Base-by-base conservation (phyloP, 805 yeast genomes). In the Saturnispora kantuleensis region DNA sequence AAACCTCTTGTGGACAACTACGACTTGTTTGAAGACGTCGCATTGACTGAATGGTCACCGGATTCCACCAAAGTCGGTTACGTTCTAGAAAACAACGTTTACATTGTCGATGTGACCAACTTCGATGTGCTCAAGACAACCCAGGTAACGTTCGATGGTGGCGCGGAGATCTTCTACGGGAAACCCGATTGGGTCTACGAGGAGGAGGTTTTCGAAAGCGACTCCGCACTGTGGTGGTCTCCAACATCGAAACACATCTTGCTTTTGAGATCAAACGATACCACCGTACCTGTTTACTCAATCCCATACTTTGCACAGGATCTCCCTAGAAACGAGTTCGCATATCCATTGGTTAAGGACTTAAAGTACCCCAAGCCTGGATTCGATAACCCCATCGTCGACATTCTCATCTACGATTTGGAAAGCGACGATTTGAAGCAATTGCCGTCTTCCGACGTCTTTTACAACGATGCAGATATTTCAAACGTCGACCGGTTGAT, bases 151-250 rank as follows among this genome's bases (percentile, higher is more conserved):
- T 48, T 49, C 35, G 93, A 84, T 55, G 95, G 95, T 12, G 78
- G 79, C 31, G 71, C 68, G 1, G 71, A 76, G 50, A 68, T 85
- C 7, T 86, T 87, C 63, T 83, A 88, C 57, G 96, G 96, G 2
- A 80, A 81, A 49, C 94, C 96, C 0, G 96, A 87, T 57, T 87
- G 96, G 96, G 94, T 86, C 7, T 87, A 87, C 53, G 96, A 88
- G 57, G 96, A 87, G 53, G 96, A 87, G 61, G 93, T 87, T 1
- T 71, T 84, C 43, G 77, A 76, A 31, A 72, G 76, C 18, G 87
- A 81, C 53, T 63, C 71, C 17, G 85, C 89, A 0, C 52, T 86
- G 39, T 87, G 95, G 95, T 88, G 96, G 96, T 81, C 95, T 5
- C 85, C 85, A 8, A 62, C 68, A 35, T 88, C 90, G 10, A 65